Conservation (phyloP, 2,329 filamentous ascomycete genomes). For the Xylariaceae sp. region DNA sequence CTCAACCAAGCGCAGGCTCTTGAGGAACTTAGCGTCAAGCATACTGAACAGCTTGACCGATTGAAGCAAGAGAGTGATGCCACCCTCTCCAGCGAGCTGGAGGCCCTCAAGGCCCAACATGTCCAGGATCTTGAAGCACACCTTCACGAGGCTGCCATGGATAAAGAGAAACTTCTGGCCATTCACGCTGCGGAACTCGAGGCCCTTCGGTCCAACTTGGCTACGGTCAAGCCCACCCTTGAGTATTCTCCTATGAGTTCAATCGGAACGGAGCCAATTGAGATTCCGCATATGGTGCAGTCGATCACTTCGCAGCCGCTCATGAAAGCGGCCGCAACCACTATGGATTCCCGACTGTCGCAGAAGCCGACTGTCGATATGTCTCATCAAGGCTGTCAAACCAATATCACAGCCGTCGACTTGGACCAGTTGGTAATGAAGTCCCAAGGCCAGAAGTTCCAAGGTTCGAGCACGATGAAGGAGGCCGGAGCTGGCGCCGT, state of each 20-base stretch:
- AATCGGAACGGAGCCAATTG: conserved; percentile 43
- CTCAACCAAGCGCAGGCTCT: conserved; percentile 23
- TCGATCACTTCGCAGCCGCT: conserved; percentile 53
- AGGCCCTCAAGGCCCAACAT: conserved; percentile 25
- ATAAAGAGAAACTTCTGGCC: conserved; percentile 27
- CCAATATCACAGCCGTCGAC: conserved; percentile 71
- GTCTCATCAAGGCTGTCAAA: conserved; percentile 73
- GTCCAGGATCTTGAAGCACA: conserved; percentile 23
- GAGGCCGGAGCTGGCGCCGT: conserved; percentile 23
- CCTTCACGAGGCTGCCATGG: conserved; percentile 21
- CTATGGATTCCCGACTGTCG: conserved; percentile 40
- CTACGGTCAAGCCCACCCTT: conserved; percentile 28
- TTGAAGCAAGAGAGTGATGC: conserved; percentile 8
- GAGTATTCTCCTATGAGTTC: conserved; percentile 43
- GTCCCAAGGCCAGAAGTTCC: conserved; percentile 39
- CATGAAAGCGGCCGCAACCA: conserved; percentile 59
- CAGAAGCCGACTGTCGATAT: conserved; percentile 43
- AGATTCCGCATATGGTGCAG: conserved; percentile 44
- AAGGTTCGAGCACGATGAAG: conserved; percentile 20
- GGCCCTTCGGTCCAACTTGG: conserved; percentile 27
- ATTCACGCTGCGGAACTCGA: conserved; percentile 30
- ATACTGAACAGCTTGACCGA: conserved; percentile 8
- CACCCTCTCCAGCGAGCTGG: conserved; percentile 10
- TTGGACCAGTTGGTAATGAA: conserved; percentile 68
- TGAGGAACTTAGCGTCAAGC: conserved; percentile 12